These are phyloP conservation scores for Pyracantha coccinea DNA, from an alignment of 331 rosid genomes.

Conservation along the genomic window DNA sequence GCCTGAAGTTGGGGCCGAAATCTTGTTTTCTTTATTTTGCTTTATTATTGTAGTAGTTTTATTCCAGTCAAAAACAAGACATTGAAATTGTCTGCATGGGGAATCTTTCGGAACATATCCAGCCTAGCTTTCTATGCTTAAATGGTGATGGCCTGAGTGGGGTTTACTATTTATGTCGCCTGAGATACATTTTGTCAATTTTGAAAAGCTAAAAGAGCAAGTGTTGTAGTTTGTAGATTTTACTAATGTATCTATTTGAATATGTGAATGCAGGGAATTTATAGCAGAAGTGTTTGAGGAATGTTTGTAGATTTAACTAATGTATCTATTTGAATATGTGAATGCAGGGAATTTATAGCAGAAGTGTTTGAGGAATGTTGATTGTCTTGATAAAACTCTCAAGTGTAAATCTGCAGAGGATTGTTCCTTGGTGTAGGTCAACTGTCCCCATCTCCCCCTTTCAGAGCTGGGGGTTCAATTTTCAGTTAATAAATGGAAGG, in stretches of 20 bases:
- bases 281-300: slow-evolving; percentile 1
- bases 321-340: neutral
- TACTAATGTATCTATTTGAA: neutral
- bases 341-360: slow-evolving; percentile 19
- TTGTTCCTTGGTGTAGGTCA: neutral
- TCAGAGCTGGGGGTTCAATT: neutral
- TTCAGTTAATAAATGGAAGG: neutral
- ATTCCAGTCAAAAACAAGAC: no score
- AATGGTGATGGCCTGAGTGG: neutral
- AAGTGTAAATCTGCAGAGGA: slow-evolving; percentile 18
- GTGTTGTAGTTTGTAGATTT: neutral
- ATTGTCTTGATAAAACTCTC: slow-evolving; percentile 6
- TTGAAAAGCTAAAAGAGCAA: neutral
- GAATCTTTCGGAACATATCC: neutral
- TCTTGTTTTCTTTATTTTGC: neutral
- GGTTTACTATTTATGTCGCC: neutral
- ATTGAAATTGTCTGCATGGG: neutral
- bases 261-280: slow-evolving; percentile 20
- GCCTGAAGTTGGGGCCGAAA: neutral
- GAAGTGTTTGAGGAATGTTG: slow-evolving; percentile 9
- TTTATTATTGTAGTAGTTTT: neutral
- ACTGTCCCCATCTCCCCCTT: neutral
- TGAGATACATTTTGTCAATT: neutral
- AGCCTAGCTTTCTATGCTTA: neutral
- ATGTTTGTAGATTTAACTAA: slow-evolving; percentile 3